Evolutionary conservation across 2,329 filamentous ascomycete species (phyloP), one percentile per base, ranked within the genome.

Genomic region (Orbilia ellipsospora): DNA sequence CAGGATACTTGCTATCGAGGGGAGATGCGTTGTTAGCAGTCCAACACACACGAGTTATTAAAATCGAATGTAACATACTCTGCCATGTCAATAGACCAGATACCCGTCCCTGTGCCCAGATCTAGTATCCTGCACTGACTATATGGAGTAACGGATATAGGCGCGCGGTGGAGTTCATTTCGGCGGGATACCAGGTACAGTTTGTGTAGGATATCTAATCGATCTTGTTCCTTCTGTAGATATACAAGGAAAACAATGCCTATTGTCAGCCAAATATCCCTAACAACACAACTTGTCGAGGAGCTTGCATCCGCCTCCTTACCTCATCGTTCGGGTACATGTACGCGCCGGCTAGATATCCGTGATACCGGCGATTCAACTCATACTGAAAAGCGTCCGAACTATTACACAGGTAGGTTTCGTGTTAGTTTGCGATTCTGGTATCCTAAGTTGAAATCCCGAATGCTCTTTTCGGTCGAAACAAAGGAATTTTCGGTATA

Each of bases 71-170:
- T 7, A 54, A 18, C 69, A 20, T 73, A 73, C 69, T 91, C 89
- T 77, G 91, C 91, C 83, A 97, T 90, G 78, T 94, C 91, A 79
- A 96, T 92, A 48, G 91, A 88, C 94, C 94, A 98, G 76, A 96
- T 94, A 45, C 93, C 93, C 0, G 93, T 96, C 18, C 94, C 94
- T 77, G 91, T 94, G 50, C 93, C 94, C 64, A 97, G 81, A 80
- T 91, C 89, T 50, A 91, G 81, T 56, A 90, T 85, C 60, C 84
- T 78, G 10, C 66, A 73, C 52, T 76, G 80, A 42, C 70, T 55
- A 63, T 77, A 60, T 10, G 76, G 23, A 65, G 82, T 80, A 72
- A 82, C 78, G 74, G 82, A 79, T 59, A 85, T 80, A 44, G 84
- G 83, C 76, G 85, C 82, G 80, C 82, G 80, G 78, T 84, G 82